Evolutionary conservation across 2,329 filamentous ascomycete species (phyloP).

Genomic region (Tolypocladium tropicale): DNA sequence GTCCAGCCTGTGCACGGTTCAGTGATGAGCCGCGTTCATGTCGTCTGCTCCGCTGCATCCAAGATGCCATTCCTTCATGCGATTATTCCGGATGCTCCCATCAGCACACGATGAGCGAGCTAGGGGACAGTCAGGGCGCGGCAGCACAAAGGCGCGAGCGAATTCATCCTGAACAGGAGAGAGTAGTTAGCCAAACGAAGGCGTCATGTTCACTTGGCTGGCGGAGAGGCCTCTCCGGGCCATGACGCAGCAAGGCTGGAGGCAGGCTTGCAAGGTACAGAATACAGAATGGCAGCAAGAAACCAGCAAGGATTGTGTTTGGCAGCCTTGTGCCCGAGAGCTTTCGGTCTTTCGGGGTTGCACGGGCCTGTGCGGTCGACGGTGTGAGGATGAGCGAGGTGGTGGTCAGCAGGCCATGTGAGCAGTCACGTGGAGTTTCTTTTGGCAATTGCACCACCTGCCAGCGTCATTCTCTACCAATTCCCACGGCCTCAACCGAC

Average conservation of each 20-base stretch:
- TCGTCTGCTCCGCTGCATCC: background rate
- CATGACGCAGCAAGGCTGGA: background rate
- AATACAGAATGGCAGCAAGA: background rate
- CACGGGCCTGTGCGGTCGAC: background rate
- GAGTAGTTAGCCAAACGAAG: background rate
- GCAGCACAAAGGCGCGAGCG: background rate
- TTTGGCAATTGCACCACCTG: background rate
- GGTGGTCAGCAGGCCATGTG: background rate
- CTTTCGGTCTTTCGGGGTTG: conserved; percentile 1
- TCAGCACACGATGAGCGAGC: too few species aligned
- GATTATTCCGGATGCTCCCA: background rate
- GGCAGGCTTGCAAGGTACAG: background rate
- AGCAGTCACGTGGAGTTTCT: background rate
- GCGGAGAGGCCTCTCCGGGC: background rate
- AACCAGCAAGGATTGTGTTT: background rate
- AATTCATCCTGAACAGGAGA: background rate
- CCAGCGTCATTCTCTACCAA: background rate
- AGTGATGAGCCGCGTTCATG: background rate
- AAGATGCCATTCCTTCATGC: background rate
- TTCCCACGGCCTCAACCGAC: background rate
- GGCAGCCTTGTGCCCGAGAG: background rate
- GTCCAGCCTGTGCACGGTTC: background rate
- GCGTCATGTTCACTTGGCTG: background rate
- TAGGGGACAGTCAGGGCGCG: too few species aligned
- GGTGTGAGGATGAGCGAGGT: background rate